phyloP scores from a whole-genome alignment of 2,329 filamentous ascomycete genomes.

The Colletotrichum sp. region DNA sequence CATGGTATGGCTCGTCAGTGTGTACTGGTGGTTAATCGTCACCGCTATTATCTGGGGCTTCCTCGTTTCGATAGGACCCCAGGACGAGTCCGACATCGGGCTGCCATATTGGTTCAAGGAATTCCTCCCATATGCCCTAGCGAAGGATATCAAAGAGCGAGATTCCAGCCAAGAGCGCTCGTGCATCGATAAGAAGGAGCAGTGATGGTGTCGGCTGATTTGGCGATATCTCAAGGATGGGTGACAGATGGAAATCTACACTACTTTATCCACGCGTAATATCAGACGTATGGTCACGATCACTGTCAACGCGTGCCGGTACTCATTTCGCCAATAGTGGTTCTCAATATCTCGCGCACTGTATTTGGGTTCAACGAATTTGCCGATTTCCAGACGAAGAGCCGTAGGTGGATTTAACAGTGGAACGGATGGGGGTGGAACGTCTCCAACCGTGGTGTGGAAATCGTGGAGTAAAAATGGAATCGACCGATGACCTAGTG shows the following conservation, averaged over 20 bases:
- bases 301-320: too few species aligned
- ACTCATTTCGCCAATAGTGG: too few species aligned
- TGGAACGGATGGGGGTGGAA: not conserved
- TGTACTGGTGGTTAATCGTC: not conserved
- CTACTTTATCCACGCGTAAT: too few species aligned
- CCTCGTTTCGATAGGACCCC: not conserved
- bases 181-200: not conserved
- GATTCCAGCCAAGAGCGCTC: not conserved
- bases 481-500: not conserved
- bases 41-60: not conserved
- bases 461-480: not conserved
- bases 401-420: not conserved
- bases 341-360: not conserved
- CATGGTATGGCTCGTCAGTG: not conserved
- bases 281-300: too few species aligned
- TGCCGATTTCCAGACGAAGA: not conserved
- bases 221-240: not conserved
- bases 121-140: not conserved
- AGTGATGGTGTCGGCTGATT: rapidly evolving
- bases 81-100: not conserved
- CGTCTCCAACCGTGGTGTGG: not conserved
- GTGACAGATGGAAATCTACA: too few species aligned
- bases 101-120: not conserved
- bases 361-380: not conserved
- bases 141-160: not conserved